phyloP scores from a whole-genome alignment of 2,329 filamentous ascomycete species.

The Endothia cerciana region DNA sequence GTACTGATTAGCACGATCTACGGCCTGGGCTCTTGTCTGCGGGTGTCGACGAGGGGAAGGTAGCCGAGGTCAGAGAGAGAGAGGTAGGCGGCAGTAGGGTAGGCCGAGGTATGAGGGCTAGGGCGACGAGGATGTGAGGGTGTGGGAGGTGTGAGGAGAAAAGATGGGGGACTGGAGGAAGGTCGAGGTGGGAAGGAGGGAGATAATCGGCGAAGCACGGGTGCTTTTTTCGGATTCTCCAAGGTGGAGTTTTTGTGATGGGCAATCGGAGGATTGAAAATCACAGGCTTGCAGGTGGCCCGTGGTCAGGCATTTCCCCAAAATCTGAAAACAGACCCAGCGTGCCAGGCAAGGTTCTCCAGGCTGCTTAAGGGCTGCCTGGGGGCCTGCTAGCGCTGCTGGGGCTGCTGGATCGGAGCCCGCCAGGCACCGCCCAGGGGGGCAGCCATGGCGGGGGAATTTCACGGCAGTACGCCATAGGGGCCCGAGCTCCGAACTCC shows the following conservation, averaged over 20 bases:
- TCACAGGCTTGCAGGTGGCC: constrained; percentile 16
- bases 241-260: background rate
- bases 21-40: background rate
- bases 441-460: background rate
- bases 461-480: background rate
- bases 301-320: constrained; percentile 1
- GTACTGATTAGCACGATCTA: background rate
- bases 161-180: background rate
- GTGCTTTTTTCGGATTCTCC: constrained; percentile 24
- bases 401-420: background rate
- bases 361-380: no score
- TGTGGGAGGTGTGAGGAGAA: background rate
- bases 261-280: constrained; percentile 2
- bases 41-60: background rate
- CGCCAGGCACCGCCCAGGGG: background rate
- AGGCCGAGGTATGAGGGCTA: background rate
- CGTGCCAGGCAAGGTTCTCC: constrained; percentile 14
- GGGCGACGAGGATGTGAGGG: background rate
- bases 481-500: background rate
- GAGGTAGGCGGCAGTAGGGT: background rate
- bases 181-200: constrained; percentile 9
- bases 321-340: background rate
- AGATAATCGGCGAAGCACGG: constrained; percentile 24
- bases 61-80: background rate
- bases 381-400: background rate